Evolutionary conservation across 805 yeast genomes (phyloP), one percentile per base, ranked within the genome.

Genomic region (Starmerella stigmatis): DNA sequence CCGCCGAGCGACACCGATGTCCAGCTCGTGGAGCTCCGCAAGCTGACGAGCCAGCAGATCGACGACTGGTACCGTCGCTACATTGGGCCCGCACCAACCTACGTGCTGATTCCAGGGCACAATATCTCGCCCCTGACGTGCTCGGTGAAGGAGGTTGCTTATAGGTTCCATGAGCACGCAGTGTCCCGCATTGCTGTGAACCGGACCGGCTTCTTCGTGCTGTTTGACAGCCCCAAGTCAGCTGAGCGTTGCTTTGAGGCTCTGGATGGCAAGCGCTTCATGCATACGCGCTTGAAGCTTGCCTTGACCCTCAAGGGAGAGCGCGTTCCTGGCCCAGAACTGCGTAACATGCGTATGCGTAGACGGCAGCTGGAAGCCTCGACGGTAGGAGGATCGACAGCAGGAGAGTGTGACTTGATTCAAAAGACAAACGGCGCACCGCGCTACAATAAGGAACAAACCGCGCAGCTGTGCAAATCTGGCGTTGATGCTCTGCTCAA

Each of bases 1-100:
- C 17, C 29, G 15, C 35, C 29, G 13, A 19, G 27, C 8, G 33
- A 32, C 13, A 43, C 4, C 3, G 27, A 34, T 15, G 28, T 44
- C 16, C 13, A 25, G 5, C 30, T 31, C 21, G 38, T 39, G 15
- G 52, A 48, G 29, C 23, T 45, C 19, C 38, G 49, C 5, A 4
- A 22, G 9, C 43, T 43, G 9, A 20, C 17, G 12, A 15, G 19
- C 11, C 21, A 17, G 11, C 49, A 42, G 32, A 7, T 38, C 31
- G 30, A 35, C 15, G 19, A 29, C 9, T 49, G 52, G 52, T 49
- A 23, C 43, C 31, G 36, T 5, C 44, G 21, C 13, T 43, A 11
- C 39, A 10, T 49, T 11, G 44, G 43, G 11, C 20, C 26, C 9
- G 15, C 27, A 2, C 32, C 46, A 15, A 34, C 31, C 13, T 49